Conservation (phyloP, 345 rosid species). For the Lenwebbia sp. region DNA sequence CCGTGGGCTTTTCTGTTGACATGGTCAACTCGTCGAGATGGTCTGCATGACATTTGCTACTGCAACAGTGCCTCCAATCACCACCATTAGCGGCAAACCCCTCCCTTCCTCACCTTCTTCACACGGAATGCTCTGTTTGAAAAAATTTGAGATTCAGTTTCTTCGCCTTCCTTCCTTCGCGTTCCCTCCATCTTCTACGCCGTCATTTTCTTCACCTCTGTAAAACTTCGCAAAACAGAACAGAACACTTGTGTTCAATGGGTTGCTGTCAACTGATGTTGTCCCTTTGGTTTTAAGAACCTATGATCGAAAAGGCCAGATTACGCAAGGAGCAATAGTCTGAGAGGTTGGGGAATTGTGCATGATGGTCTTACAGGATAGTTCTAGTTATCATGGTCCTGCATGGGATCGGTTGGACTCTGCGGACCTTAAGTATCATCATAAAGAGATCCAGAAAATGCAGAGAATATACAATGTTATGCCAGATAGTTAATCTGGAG, state of each 20-base stretch:
- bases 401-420: neutral
- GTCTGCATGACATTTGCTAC: neutral
- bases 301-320: neutral
- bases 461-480: neutral
- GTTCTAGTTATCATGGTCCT: neutral
- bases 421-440: neutral
- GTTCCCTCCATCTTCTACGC: neutral
- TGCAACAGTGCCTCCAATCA: neutral
- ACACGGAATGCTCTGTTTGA: neutral
- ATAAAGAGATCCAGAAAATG: neutral
- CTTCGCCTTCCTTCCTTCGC: neutral
- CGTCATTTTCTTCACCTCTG: neutral
- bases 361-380: neutral
- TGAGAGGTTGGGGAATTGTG: neutral
- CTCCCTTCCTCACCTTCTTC: neutral
- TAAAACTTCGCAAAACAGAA: neutral
- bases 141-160: neutral
- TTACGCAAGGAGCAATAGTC: neutral
- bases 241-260: neutral
- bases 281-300: neutral
- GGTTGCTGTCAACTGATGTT: neutral
- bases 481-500: neutral
- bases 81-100: neutral
- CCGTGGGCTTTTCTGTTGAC: neutral
- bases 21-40: neutral